phyloP scores from a whole-genome alignment of 23 red algal genomes.

The Gracilariopsis chorda region DNA sequence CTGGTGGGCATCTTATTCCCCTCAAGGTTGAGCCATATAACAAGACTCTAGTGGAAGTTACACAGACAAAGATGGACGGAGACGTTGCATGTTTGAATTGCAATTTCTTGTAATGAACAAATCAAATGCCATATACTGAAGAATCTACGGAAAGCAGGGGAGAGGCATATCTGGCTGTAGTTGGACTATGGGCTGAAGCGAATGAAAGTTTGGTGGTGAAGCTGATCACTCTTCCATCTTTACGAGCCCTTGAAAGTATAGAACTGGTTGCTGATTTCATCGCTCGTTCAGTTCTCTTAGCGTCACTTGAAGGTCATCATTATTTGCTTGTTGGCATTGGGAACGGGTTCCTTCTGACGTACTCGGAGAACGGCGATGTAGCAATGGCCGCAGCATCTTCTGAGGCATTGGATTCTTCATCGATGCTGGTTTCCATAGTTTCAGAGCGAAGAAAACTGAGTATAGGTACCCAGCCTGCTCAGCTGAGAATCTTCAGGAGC shows the following conservation, averaged over 20 bases:
- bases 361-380: conserved; percentile 39
- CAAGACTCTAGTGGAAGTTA: conserved; percentile 59
- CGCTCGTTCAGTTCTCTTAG: conserved; percentile 71
- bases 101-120: conserved; percentile 31
- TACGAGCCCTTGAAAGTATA: conserved; percentile 63
- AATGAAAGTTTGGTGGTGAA: conserved; percentile 58
- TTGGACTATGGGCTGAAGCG: conserved; percentile 86
- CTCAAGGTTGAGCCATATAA: conserved; percentile 49
- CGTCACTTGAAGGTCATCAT: conserved; percentile 68
- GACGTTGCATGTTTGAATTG: conserved; percentile 87
- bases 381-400: conserved; percentile 19
- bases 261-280: conserved; percentile 66
- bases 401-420: conserved; percentile 2
- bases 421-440: background rate
- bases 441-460: conserved; percentile 78
- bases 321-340: conserved; percentile 77
- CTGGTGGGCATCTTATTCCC: conserved; percentile 68
- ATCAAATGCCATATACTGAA: conserved; percentile 11
- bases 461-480: conserved; percentile 85
- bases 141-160: background rate
- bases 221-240: conserved; percentile 67
- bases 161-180: conserved; percentile 63
- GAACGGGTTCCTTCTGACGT: conserved; percentile 69
- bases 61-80: conserved; percentile 53
- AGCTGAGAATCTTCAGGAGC: conserved; percentile 73